These are phyloP conservation scores for Cryptococcus hybrid DNA, from an alignment of 1,284 basidiomycete species.

Conservation along the genomic window DNA sequence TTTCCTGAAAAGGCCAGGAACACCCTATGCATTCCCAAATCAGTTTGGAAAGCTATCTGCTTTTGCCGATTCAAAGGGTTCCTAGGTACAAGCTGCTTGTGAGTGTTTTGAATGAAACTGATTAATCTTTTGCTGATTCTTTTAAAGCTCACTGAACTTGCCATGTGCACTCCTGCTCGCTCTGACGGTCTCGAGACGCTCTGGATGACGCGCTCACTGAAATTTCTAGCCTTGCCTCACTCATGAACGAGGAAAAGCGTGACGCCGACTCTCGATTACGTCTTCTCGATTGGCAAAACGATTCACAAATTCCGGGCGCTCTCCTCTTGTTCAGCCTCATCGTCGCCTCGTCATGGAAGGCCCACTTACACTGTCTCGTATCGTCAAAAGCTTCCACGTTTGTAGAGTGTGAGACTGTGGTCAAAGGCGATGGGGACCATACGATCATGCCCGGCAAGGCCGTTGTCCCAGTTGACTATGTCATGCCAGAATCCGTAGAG, in stretches of 20 bases:
- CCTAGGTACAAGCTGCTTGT: constrained; percentile 92
- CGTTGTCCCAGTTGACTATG: constrained; percentile 78
- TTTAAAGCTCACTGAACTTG: constrained; percentile 72
- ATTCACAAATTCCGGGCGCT: constrained; percentile 87
- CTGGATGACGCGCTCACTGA: constrained; percentile 79
- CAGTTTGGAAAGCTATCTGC: constrained; percentile 89
- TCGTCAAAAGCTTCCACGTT: constrained; percentile 65
- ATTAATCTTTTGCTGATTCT: not conserved
- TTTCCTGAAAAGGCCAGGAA: constrained; percentile 82
- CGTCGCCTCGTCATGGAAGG: constrained; percentile 90
- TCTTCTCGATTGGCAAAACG: constrained; percentile 86
- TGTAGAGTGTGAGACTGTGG: constrained; percentile 56
- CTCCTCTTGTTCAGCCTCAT: constrained; percentile 96
- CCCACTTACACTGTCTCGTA: constrained; percentile 72
- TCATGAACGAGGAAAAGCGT: constrained; percentile 96
- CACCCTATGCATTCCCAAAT: constrained; percentile 93
- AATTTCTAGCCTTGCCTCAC: constrained; percentile 80
- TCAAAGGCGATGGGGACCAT: constrained; percentile 28
- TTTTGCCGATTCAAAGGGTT: constrained; percentile 93
- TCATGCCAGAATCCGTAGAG: constrained; percentile 56
- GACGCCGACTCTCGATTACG: constrained; percentile 86
- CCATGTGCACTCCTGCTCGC: constrained; percentile 76
- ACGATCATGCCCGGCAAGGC: constrained; percentile 54
- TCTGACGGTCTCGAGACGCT: constrained; percentile 68
- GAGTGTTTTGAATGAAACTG: constrained; percentile 30